phyloP scores from a whole-genome alignment of 2,329 filamentous ascomycete genomes.

The Cercospora sp. region DNA sequence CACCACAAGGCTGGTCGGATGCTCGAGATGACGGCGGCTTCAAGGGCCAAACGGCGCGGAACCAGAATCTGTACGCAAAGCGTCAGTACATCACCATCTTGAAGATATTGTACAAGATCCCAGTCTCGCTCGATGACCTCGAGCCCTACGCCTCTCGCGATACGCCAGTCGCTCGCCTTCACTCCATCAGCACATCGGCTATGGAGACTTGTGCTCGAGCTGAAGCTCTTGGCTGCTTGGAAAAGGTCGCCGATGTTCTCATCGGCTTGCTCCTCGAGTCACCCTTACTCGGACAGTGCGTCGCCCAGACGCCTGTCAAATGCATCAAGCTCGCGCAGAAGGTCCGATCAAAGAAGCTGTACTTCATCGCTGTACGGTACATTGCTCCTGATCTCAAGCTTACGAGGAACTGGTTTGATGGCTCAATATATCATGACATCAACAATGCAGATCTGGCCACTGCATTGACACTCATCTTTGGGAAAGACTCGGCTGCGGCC shows the following conservation, averaged over 20 bases:
- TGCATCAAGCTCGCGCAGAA: constrained; percentile 8
- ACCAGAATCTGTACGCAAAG: constrained; percentile 8
- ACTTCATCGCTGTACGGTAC: not conserved
- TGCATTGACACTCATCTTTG: not conserved
- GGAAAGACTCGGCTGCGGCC: not conserved
- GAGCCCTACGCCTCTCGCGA: not conserved
- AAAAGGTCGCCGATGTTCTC: not conserved
- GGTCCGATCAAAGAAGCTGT: not conserved
- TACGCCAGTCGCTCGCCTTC: not conserved
- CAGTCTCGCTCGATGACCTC: not conserved
- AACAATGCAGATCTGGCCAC: not conserved
- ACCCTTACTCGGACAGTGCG: not conserved
- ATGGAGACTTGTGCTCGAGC: constrained; percentile 6
- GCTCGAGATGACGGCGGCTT: not conserved
- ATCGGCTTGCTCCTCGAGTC: not conserved
- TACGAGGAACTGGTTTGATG: not conserved
- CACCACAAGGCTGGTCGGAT: constrained; percentile 1
- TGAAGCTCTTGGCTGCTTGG: not conserved
- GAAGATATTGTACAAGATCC: not conserved
- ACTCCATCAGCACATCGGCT: not conserved
- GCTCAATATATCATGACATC: not conserved
- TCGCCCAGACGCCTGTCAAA: not conserved
- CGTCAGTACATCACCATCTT: constrained; percentile 5
- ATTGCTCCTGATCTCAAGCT: not conserved
- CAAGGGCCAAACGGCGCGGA: not conserved